A percentile compares a stretch with the other conserved stretches of the same genome.
phyloP scores from a whole-genome alignment of 2,329 filamentous ascomycete species.

The Aphanocladium album region DNA sequence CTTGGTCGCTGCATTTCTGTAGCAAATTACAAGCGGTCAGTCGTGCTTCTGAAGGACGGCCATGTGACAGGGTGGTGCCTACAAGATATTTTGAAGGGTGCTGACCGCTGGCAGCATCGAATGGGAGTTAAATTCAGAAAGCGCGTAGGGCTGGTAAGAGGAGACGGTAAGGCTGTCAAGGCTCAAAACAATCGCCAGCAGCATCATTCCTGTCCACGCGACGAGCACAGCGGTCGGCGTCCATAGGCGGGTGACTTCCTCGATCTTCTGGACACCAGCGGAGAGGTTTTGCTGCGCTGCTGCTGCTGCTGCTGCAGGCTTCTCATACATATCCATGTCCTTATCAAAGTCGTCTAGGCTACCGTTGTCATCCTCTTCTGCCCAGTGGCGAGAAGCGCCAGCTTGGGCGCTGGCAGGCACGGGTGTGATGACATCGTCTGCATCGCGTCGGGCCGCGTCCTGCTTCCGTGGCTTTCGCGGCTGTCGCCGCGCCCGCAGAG shows the following conservation, averaged over 20 bases:
- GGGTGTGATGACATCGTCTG: neutral
- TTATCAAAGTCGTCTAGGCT: neutral
- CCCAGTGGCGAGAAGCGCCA: neutral
- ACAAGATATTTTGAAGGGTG: conserved; percentile 8
- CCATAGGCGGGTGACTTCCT: conserved; percentile 4
- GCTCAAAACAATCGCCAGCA: neutral
- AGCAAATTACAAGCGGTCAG: neutral
- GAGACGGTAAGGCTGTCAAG: conserved; percentile 4
- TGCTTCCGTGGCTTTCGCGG: neutral
- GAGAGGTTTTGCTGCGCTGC: neutral
- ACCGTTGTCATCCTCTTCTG: neutral
- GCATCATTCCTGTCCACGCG: conserved; percentile 9
- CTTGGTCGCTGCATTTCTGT: conserved; percentile 11
- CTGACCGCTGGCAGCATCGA: conserved; percentile 1
- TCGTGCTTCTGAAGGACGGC: too few species aligned
- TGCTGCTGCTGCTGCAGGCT: neutral
- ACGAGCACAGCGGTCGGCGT: neutral
- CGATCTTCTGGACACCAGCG: conserved; percentile 5
- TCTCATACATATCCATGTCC: neutral
- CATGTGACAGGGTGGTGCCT: neutral
- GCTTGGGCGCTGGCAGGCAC: neutral
- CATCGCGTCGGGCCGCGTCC: neutral
- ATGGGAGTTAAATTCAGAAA: conserved; percentile 6
- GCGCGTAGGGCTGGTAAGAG: conserved; percentile 9
- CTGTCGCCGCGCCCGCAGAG: neutral